Conservation (phyloP, 1,284 basidiomycete species). For the Porodaedalea pini region DNA sequence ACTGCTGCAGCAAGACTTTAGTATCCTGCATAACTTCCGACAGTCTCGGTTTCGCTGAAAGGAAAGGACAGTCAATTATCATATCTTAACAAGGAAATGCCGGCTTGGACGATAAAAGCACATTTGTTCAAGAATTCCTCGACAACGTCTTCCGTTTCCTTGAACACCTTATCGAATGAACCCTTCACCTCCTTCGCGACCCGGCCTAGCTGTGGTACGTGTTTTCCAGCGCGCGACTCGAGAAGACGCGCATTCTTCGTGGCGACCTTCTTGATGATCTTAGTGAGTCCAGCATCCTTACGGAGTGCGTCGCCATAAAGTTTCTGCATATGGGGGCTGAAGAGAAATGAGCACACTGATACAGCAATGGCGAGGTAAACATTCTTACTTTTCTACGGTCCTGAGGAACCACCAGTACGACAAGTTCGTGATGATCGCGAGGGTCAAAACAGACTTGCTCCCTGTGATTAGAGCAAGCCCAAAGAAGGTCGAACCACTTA, state of each 20-base stretch:
- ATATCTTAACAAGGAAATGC: neutral
- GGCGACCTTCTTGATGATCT: constrained; percentile 91
- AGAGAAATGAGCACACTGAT: constrained; percentile 1
- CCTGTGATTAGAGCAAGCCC: constrained; percentile 89
- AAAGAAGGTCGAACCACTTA: constrained; percentile 95
- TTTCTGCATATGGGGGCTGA: constrained; percentile 94
- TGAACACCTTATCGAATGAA: constrained; percentile 92
- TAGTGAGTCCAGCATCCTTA: constrained; percentile 94
- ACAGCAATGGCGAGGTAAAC: constrained; percentile 6
- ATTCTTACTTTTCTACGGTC: constrained; percentile 78
- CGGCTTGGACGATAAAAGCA: constrained; percentile 36
- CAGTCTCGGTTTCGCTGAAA: constrained; percentile 53
- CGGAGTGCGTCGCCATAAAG: constrained; percentile 90
- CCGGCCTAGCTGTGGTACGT: constrained; percentile 72
- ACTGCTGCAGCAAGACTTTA: constrained; percentile 87
- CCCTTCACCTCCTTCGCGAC: constrained; percentile 89
- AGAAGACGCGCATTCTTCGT: constrained; percentile 73
- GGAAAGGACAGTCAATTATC: constrained; percentile 36
- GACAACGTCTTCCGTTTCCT: constrained; percentile 84
- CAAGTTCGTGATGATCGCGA: constrained; percentile 84
- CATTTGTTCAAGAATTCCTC: constrained; percentile 92
- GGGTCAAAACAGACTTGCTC: constrained; percentile 77
- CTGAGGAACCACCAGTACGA: constrained; percentile 91
- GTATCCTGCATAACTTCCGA: constrained; percentile 89
- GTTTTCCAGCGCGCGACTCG: constrained; percentile 61